Conservation (phyloP, 2,329 filamentous ascomycete genomes). For the Aspergillus amoenus region DNA sequence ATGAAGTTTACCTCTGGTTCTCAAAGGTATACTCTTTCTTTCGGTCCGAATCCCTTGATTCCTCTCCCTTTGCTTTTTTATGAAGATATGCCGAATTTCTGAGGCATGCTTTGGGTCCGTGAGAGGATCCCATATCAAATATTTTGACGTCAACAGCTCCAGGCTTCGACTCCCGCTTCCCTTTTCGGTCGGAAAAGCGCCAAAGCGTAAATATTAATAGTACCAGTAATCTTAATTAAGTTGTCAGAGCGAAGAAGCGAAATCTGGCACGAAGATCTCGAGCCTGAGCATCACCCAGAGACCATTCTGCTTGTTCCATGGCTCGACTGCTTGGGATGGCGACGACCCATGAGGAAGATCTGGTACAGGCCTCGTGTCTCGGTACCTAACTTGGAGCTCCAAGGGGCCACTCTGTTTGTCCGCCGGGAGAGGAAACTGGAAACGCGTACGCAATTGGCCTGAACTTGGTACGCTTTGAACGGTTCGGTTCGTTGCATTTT, state of each 20-base stretch:
- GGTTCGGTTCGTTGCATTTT: too few species aligned
- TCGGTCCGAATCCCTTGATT: neutral
- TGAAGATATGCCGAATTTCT: neutral
- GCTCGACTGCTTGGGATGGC: neutral
- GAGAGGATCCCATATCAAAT: neutral
- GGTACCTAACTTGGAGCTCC: neutral
- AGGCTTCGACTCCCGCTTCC: slow-evolving; percentile 6
- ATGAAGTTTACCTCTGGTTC: neutral
- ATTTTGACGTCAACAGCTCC: neutral
- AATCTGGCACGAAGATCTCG: neutral
- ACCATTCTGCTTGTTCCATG: neutral
- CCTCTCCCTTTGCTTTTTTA: neutral
- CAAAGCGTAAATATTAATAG: slow-evolving; percentile 1
- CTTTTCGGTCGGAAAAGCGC: neutral
- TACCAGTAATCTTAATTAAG: slow-evolving; percentile 2
- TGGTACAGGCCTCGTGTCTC: slow-evolving; percentile 2
- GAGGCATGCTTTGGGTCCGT: neutral
- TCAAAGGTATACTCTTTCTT: neutral
- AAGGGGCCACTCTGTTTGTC: neutral
- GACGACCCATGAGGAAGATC: neutral
- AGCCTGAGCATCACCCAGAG: neutral
- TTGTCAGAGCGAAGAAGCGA: slow-evolving; percentile 2
- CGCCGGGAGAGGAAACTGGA: slow-evolving; percentile 2
- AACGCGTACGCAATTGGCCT: slow-evolving; percentile 1
- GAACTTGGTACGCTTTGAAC: neutral